phyloP scores from a whole-genome alignment of 2,329 filamentous ascomycete genomes.

The Penicillium oxalicum region DNA sequence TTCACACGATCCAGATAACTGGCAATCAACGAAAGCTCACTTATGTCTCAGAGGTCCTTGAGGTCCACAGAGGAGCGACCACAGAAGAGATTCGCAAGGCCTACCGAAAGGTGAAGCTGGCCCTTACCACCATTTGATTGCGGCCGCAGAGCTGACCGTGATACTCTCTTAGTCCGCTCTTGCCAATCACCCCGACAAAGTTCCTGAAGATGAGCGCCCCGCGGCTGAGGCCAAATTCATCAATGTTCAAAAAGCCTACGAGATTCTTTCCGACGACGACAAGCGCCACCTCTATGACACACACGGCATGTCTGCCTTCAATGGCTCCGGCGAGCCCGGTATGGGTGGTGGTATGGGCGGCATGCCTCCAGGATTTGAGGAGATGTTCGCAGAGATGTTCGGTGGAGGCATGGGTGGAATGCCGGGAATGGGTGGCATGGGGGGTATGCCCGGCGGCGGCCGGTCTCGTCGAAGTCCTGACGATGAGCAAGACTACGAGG shows the following conservation, averaged over 20 bases:
- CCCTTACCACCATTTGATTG: neutral
- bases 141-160: conserved; percentile 3
- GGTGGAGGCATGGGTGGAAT: conserved; percentile 52
- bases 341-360: conserved; percentile 48
- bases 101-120: conserved; percentile 71
- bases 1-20: neutral
- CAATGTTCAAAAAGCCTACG: conserved; percentile 85
- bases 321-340: conserved; percentile 63
- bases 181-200: conserved; percentile 91
- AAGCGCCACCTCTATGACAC: conserved; percentile 88
- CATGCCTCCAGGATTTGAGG: conserved; percentile 51
- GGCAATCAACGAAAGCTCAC: conserved; percentile 5
- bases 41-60: conserved; percentile 62
- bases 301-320: conserved; percentile 94
- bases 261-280: conserved; percentile 93
- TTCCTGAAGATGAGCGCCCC: conserved; percentile 74
- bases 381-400: conserved; percentile 68
- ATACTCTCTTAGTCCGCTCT: conserved; percentile 62
- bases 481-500: conserved; percentile 86
- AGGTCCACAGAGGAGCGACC: conserved; percentile 63
- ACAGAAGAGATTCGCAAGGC: conserved; percentile 88
- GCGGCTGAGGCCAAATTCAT: conserved; percentile 92
- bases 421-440: conserved; percentile 46
- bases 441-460: conserved; percentile 29
- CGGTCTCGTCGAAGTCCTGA: conserved; percentile 62